Evolutionary conservation across 1,284 basidiomycete genomes (phyloP).

Genomic region (Cystobasidium pallidum): DNA sequence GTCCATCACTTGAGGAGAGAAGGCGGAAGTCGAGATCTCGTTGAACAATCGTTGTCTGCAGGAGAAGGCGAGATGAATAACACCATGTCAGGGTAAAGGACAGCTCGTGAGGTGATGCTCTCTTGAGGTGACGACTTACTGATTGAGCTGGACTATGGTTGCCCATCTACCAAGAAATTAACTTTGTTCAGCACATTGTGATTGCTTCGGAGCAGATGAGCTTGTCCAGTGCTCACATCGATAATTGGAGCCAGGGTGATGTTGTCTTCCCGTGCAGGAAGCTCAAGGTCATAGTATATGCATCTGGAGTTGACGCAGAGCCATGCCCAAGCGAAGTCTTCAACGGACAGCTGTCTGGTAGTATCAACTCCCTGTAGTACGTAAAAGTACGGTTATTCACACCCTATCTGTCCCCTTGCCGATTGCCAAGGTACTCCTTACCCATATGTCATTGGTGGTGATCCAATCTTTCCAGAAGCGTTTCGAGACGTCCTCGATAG

Average conservation of each 20-base stretch:
- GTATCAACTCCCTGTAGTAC: background rate
- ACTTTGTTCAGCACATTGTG: background rate
- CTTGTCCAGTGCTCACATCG: constrained; percentile 48
- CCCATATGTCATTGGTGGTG: constrained; percentile 38
- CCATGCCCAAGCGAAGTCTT: constrained; percentile 49
- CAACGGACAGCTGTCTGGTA: constrained; percentile 21
- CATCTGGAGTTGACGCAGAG: constrained; percentile 53
- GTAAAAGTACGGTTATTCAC: background rate
- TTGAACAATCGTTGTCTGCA: constrained; percentile 25
- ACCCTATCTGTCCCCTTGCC: too few species aligned
- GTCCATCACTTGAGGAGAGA: constrained; percentile 7
- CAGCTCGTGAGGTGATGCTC: background rate
- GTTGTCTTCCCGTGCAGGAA: constrained; percentile 46
- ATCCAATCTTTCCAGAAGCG: constrained; percentile 48
- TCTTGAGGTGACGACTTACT: constrained; percentile 2
- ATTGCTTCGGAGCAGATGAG: background rate
- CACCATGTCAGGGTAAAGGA: too few species aligned
- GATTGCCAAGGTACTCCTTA: constrained; percentile 13
- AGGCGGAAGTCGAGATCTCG: background rate
- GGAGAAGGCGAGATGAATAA: background rate
- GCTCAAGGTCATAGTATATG: constrained; percentile 50
- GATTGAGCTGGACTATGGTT: constrained; percentile 44
- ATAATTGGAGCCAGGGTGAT: constrained; percentile 52
- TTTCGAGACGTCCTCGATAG: constrained; percentile 42
- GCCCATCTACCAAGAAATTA: constrained; percentile 30